Conservation (phyloP, 805 yeast species). For the Saccharomycopsis sp. region DNA sequence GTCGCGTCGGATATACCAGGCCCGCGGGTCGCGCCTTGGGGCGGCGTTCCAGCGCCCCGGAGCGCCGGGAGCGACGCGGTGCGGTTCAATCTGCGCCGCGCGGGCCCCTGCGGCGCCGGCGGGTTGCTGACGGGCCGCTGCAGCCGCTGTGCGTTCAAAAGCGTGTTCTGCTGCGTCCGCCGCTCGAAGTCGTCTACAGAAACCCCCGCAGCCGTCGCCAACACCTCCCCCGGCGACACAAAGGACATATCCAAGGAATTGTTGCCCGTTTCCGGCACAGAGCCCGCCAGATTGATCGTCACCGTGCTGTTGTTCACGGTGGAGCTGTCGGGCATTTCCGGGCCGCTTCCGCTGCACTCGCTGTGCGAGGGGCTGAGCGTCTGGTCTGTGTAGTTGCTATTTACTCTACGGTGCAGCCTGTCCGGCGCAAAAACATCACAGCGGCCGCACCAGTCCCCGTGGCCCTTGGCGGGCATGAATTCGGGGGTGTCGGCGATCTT, state of each 20-base stretch:
- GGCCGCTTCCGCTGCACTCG: background rate
- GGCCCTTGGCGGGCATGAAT: background rate
- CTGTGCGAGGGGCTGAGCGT: constrained; percentile 1
- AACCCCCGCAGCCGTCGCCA: no score
- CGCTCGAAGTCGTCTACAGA: background rate
- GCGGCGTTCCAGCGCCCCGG: no score
- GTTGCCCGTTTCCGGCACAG: constrained; percentile 2
- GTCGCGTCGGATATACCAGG: no score
- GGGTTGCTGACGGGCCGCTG: background rate
- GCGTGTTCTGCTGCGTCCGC: constrained; percentile 15
- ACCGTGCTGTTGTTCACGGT: constrained; percentile 15
- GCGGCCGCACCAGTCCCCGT: background rate
- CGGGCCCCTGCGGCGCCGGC: background rate
- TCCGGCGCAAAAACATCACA: background rate
- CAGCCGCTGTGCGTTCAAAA: constrained; percentile 10
- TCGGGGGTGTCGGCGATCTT: constrained; percentile 12
- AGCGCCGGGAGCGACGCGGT: background rate
- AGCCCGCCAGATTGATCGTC: constrained; percentile 14
- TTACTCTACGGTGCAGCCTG: background rate
- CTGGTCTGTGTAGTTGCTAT: constrained; percentile 10
- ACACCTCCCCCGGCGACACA: background rate
- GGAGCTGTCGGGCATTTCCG: constrained; percentile 2
- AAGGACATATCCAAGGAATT: background rate
- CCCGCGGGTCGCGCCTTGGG: no score
- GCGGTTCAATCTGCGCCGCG: background rate